Evolutionary conservation across 208 protist genomes (phyloP).

Genomic region (Leishmania martiniquensis): DNA sequence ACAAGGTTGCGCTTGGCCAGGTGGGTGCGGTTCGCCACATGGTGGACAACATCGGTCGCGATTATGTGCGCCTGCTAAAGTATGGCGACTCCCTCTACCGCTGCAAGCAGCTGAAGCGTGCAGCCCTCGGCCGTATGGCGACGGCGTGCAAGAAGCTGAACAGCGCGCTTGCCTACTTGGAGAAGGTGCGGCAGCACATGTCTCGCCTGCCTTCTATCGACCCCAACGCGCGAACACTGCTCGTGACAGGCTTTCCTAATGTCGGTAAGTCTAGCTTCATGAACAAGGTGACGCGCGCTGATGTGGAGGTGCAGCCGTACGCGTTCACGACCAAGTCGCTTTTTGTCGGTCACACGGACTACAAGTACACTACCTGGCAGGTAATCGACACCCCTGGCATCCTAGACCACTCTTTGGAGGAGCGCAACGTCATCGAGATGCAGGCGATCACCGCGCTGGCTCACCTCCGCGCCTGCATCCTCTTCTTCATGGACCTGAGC

Average conservation of each 20-base stretch:
- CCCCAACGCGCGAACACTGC: conserved; percentile 98
- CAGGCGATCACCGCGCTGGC: conserved; percentile 99
- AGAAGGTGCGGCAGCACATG: conserved; percentile 99
- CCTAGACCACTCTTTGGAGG: conserved; percentile 99
- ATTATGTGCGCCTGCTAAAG: conserved; percentile 99
- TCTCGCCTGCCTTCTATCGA: conserved; percentile 99
- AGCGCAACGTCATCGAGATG: conserved; percentile 99
- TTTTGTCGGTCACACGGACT: conserved; percentile 99
- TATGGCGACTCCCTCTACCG: conserved; percentile 99
- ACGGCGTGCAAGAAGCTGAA: conserved; percentile 98
- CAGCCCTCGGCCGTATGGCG: conserved; percentile 99
- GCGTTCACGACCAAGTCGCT: conserved; percentile 99
- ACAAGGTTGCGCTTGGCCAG: conserved; percentile 99
- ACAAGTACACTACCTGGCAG: conserved; percentile 99
- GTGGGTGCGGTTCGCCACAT: conserved; percentile 97
- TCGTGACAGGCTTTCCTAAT: conserved; percentile 99
- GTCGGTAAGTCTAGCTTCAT: conserved; percentile 99
- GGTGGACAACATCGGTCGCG: conserved; percentile 98
- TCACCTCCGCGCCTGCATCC: conserved; percentile 97
- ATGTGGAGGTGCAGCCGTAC: conserved; percentile 99
- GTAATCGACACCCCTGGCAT: conserved; percentile 99
- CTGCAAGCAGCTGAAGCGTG: conserved; percentile 99
- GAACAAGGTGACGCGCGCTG: conserved; percentile 99
- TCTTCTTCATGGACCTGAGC: conserved; percentile 99
- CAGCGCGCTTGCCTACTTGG: conserved; percentile 97